Evolutionary conservation across 371 early-diverging fungal species (phyloP).

Genomic region (Dichotomocladium elegans): DNA sequence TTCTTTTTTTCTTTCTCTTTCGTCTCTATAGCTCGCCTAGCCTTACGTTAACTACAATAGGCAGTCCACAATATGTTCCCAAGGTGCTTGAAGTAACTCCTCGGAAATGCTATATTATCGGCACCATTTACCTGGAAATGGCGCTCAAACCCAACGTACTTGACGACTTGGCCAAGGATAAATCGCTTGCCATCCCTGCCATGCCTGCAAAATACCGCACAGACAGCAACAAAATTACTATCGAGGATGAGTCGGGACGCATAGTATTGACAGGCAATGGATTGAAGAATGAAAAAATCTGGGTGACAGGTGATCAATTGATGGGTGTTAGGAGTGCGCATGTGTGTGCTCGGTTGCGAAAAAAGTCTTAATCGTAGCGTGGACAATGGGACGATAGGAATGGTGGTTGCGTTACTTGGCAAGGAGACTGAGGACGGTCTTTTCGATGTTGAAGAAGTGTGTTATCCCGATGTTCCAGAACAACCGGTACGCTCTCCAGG

Average conservation of each 20-base stretch:
- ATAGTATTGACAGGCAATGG: constrained; percentile 59
- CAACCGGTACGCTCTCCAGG: constrained; percentile 29
- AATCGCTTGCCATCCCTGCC: constrained; percentile 62
- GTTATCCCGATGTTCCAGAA: constrained; percentile 64
- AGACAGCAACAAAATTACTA: constrained; percentile 56
- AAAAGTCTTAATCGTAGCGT: too few relatives aligned
- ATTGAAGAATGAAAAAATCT: constrained; percentile 38
- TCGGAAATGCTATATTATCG: constrained; percentile 69
- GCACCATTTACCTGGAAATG: constrained; percentile 87
- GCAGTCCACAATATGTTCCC: constrained; percentile 42
- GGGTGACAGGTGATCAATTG: constrained; percentile 75
- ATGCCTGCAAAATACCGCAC: constrained; percentile 62
- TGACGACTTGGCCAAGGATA: constrained; percentile 74
- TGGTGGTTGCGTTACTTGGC: constrained; percentile 77
- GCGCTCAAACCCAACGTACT: constrained; percentile 83
- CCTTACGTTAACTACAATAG: constrained; percentile 5
- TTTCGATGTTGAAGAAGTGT: constrained; percentile 83
- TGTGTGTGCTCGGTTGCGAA: too few relatives aligned
- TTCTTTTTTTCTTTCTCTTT: too few relatives aligned
- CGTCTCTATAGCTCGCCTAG: not conserved
- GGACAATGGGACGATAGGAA: constrained; percentile 38
- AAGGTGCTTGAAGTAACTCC: constrained; percentile 70
- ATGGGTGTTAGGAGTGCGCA: not conserved
- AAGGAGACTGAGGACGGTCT: constrained; percentile 62
- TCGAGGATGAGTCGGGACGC: constrained; percentile 94